These are phyloP conservation scores for Arthroderma sp. DNA, from an alignment of 2,329 filamentous ascomycete genomes.

Conservation along the genomic window DNA sequence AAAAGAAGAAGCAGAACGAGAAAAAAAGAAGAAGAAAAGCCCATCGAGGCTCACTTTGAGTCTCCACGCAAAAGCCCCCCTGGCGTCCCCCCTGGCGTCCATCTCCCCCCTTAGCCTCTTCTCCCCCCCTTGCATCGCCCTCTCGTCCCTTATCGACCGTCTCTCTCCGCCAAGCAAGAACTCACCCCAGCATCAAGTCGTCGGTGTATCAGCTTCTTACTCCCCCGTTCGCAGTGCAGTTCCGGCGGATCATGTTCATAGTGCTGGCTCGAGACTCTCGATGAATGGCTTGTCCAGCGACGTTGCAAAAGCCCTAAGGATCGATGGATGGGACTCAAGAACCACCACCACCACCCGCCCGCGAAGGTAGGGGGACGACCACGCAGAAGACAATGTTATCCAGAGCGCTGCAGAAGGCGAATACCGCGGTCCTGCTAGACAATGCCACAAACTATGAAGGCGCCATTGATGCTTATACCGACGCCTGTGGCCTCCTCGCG, in stretches of 20 bases:
- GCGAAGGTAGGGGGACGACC: slow-evolving; percentile 38
- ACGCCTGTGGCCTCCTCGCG: slow-evolving; percentile 78
- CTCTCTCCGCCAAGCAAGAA: background rate
- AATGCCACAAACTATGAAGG: slow-evolving; percentile 92
- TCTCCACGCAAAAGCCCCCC: background rate
- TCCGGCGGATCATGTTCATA: slow-evolving; percentile 1
- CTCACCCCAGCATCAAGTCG: background rate
- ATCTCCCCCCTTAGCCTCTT: background rate
- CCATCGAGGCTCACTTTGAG: too few relatives aligned
- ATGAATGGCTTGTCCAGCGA: slow-evolving; percentile 1
- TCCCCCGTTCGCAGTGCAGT: background rate
- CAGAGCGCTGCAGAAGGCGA: slow-evolving; percentile 87
- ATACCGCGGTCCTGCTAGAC: slow-evolving; percentile 87
- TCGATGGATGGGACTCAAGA: background rate
- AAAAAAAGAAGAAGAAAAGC: background rate
- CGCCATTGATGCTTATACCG: slow-evolving; percentile 76
- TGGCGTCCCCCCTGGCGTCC: too few relatives aligned
- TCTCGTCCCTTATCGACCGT: background rate
- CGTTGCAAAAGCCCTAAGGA: background rate
- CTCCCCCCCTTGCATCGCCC: background rate
- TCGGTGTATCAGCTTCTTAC: background rate
- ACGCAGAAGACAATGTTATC: slow-evolving; percentile 94
- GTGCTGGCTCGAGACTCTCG: background rate
- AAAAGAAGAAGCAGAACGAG: background rate
- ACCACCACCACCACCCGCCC: slow-evolving; percentile 1